Conservation (phyloP, 768 basidiomycete genomes). For the Suillus subaureus region DNA sequence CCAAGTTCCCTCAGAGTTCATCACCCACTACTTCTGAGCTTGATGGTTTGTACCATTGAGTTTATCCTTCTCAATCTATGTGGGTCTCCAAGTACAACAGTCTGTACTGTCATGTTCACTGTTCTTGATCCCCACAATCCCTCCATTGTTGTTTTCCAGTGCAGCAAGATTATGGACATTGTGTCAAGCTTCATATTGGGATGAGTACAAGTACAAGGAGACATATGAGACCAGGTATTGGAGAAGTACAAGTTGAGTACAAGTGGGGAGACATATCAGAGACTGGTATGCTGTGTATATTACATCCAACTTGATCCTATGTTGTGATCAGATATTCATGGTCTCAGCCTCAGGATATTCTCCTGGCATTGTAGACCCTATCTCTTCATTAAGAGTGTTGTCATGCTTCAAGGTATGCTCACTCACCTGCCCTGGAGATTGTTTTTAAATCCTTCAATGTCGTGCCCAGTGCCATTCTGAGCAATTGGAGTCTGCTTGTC, state of each 20-base stretch:
- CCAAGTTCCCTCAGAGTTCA: background rate
- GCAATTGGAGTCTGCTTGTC: background rate
- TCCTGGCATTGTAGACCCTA: background rate
- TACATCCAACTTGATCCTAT: background rate
- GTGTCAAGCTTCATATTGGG: background rate
- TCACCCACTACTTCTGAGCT: background rate
- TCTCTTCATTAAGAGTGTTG: background rate
- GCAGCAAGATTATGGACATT: too few species aligned
- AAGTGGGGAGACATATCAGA: background rate
- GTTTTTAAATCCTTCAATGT: background rate
- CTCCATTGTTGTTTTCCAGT: too few species aligned
- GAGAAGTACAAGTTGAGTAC: background rate
- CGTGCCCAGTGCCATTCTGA: background rate
- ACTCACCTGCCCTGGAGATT: background rate
- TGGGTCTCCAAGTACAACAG: background rate
- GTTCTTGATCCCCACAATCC: too few species aligned
- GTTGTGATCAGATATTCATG: background rate
- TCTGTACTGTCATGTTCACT: background rate
- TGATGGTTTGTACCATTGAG: background rate
- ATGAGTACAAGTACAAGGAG: background rate
- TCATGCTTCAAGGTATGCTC: background rate
- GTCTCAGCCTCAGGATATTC: background rate
- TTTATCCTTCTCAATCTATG: background rate
- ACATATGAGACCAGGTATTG: background rate
- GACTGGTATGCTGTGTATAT: background rate